Evolutionary conservation across 352 stramenopile species (phyloP).

Genomic region (Globisporangium orthogonon): DNA sequence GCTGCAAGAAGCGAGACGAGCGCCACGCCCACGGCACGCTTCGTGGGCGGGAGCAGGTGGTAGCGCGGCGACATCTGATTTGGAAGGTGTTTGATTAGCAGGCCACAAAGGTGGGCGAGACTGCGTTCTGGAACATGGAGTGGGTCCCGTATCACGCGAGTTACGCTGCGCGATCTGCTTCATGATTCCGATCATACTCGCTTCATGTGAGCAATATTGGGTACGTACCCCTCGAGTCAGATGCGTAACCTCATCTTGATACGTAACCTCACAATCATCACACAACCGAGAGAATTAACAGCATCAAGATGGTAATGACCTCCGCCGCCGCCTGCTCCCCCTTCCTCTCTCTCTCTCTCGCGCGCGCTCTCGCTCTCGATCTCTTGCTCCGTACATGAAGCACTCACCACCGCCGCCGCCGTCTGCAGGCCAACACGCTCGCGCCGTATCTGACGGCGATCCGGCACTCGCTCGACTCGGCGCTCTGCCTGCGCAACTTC

Average conservation of each 20-base stretch:
- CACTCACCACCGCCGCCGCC: constrained; percentile 17
- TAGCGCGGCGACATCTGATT: not conserved
- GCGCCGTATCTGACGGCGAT: constrained; percentile 92
- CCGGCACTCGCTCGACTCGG: constrained; percentile 88
- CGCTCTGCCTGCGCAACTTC: constrained; percentile 93
- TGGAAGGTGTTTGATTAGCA: not conserved
- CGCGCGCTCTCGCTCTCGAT: not conserved
- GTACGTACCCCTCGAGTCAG: not conserved
- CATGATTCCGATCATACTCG: not conserved
- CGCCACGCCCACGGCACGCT: not conserved
- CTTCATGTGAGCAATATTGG: not conserved
- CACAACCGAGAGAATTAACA: not conserved
- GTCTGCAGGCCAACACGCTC: constrained; percentile 69
- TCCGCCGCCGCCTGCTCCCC: no score
- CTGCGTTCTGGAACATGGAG: not conserved
- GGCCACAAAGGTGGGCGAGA: not conserved
- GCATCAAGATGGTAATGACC: not conserved
- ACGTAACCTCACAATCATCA: not conserved
- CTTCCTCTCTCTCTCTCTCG: not conserved
- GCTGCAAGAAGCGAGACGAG: not conserved
- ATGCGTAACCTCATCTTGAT: not conserved
- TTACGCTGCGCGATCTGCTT: not conserved
- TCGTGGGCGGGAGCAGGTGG: not conserved
- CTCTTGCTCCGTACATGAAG: no score
- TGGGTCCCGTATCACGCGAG: not conserved